Evolutionary conservation across 495 filamentous ascomycete genomes (phyloP).

Genomic region (Aspergillus conjunctus): DNA sequence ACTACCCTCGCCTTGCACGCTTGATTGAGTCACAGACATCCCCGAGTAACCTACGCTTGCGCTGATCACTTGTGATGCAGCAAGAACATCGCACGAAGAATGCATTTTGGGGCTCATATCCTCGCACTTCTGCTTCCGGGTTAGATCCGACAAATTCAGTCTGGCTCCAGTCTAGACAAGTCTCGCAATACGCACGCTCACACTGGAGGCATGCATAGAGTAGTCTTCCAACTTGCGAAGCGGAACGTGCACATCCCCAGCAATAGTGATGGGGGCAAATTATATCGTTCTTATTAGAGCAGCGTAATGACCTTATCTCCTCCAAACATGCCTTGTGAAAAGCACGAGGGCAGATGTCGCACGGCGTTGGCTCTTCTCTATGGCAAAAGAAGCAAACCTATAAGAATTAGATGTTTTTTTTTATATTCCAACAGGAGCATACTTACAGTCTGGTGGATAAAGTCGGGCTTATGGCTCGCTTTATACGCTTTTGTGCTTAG

Average conservation of each 20-base stretch:
- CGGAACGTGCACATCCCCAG: slow-evolving; percentile 54
- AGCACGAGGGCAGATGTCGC: slow-evolving; percentile 57
- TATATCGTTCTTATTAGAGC: slow-evolving; percentile 28
- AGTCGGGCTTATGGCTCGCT: slow-evolving; percentile 39
- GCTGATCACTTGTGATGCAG: neutral
- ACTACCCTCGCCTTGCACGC: neutral
- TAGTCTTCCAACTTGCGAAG: slow-evolving; percentile 59
- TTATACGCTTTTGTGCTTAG: slow-evolving; percentile 38
- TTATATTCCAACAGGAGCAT: neutral
- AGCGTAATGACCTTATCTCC: slow-evolving; percentile 26
- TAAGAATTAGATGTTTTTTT: no score
- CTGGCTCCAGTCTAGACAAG: slow-evolving; percentile 60
- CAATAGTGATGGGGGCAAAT: slow-evolving; percentile 66
- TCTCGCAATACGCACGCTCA: slow-evolving; percentile 60
- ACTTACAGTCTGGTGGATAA: slow-evolving; percentile 53
- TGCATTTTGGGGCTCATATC: slow-evolving; percentile 32
- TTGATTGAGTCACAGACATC: neutral
- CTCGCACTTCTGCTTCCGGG: slow-evolving; percentile 52
- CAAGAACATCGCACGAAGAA: slow-evolving; percentile 21
- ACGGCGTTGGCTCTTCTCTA: slow-evolving; percentile 47
- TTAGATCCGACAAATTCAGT: slow-evolving; percentile 53
- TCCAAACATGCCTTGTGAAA: slow-evolving; percentile 59
- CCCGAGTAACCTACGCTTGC: slow-evolving; percentile 1
- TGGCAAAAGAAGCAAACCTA: slow-evolving; percentile 60
- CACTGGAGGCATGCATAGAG: slow-evolving; percentile 63